Percentiles rank a stretch among this genome's conserved stretches.
phyloP scores from a whole-genome alignment of 2,329 filamentous ascomycete species.

The Alternaria atra region DNA sequence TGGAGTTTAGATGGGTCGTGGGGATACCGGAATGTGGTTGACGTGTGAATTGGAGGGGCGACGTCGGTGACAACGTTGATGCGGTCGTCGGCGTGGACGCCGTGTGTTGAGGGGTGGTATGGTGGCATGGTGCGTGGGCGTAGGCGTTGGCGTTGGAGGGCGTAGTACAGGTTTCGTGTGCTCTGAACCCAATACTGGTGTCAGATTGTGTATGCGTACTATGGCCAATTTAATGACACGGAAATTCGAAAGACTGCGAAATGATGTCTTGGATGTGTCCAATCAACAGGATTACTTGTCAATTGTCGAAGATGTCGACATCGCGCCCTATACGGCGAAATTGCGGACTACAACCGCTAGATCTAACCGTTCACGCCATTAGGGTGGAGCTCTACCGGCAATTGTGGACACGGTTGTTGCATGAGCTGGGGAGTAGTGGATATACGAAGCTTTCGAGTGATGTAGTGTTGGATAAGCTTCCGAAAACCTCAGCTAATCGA shows the following conservation, averaged over 20 bases:
- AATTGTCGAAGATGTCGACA: constrained; percentile 18
- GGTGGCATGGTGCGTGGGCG: constrained; percentile 7
- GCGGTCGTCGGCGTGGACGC: constrained; percentile 84
- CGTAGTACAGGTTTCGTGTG: background rate
- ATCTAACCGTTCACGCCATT: constrained; percentile 15
- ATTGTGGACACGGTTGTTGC: constrained; percentile 9
- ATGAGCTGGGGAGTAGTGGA: constrained; percentile 6
- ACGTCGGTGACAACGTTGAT: constrained; percentile 80
- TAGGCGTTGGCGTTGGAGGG: too few relatives aligned
- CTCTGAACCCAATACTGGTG: background rate
- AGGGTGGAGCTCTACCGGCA: constrained; percentile 16
- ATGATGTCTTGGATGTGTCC: background rate
- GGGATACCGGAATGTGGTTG: constrained; percentile 88
- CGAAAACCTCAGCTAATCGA: background rate
- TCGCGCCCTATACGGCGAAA: constrained; percentile 21
- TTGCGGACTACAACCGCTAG: constrained; percentile 7
- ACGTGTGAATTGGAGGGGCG: constrained; percentile 87
- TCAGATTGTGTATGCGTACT: background rate
- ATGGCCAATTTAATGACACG: background rate
- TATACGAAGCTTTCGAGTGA: background rate
- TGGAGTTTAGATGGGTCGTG: constrained; percentile 72
- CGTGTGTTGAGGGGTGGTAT: constrained; percentile 69
- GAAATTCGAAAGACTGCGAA: background rate
- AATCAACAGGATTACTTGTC: background rate
- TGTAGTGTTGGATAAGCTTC: background rate